Evolutionary conservation across 768 basidiomycete species (phyloP).

Genomic region (button mushroom (Agaricus bisporus)): DNA sequence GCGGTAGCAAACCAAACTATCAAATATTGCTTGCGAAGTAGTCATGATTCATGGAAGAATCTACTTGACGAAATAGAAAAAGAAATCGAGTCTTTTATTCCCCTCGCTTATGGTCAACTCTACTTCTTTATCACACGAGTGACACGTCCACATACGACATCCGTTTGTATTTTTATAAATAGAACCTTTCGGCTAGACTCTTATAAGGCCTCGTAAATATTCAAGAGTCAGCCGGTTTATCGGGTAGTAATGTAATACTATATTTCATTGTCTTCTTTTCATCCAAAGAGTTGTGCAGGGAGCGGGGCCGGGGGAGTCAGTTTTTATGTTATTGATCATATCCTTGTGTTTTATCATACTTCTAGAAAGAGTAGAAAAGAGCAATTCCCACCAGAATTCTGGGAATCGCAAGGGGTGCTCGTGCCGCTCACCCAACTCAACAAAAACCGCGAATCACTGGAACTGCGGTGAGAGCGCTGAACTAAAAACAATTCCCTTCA

Average conservation of each 20-base stretch:
- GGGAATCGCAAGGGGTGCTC: slow-evolving; percentile 5
- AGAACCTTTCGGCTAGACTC: no score
- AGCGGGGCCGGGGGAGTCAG: background rate
- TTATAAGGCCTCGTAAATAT: no score
- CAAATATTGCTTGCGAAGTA: no score
- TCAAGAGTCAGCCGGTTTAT: no score
- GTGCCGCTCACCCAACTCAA: slow-evolving; percentile 7
- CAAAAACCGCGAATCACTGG: slow-evolving; percentile 4
- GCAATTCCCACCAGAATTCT: slow-evolving; percentile 10
- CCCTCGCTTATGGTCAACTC: no score
- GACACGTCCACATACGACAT: no score
- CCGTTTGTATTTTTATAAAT: no score
- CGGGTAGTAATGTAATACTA: background rate
- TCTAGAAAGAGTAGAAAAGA: background rate
- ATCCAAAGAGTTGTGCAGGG: background rate
- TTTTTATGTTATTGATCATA: slow-evolving; percentile 2
- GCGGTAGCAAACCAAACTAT: background rate
- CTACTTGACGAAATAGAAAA: no score
- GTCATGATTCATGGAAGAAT: no score
- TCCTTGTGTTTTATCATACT: background rate
- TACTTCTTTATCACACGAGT: no score
- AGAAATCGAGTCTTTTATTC: no score
- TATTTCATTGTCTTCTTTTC: background rate
- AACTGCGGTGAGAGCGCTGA: background rate
- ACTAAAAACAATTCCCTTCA: no score